Conservation (phyloP, 2,329 filamentous ascomycete species). For the Cytospora mali region DNA sequence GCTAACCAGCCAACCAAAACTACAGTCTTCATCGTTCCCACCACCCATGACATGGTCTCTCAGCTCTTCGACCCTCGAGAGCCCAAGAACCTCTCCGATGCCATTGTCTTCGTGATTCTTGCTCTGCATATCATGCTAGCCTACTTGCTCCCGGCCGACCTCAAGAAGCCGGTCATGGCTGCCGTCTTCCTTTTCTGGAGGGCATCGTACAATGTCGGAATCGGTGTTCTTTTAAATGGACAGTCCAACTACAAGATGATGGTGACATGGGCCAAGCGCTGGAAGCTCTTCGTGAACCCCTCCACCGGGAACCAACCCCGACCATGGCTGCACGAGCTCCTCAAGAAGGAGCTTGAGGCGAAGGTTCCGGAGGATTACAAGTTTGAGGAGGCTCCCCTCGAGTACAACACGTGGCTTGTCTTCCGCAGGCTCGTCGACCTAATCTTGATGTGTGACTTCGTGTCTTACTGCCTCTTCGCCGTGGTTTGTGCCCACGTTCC, state of each 20-base stretch:
- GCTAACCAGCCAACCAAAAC: background rate
- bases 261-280: conserved; percentile 84
- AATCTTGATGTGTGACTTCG: conserved; percentile 98
- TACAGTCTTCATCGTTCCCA: conserved; percentile 90
- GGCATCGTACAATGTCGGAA: conserved; percentile 88
- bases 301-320: conserved; percentile 79
- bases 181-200: conserved; percentile 90
- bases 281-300: conserved; percentile 83
- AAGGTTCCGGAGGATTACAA: conserved; percentile 94
- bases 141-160: conserved; percentile 68
- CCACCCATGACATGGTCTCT: conserved; percentile 98
- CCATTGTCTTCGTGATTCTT: conserved; percentile 77
- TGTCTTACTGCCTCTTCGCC: conserved; percentile 94
- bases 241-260: conserved; percentile 89
- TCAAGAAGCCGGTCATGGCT: conserved; percentile 78
- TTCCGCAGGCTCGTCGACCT: conserved; percentile 95
- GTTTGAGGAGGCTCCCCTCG: conserved; percentile 88
- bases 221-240: conserved; percentile 83
- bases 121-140: conserved; percentile 73
- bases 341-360: conserved; percentile 89
- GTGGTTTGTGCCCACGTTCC: conserved; percentile 82
- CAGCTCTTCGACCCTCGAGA: conserved; percentile 93
- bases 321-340: conserved; percentile 77
- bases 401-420: conserved; percentile 99
- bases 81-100: conserved; percentile 91